A percentile compares a stretch with the other conserved stretches of the same genome.
phyloP scores from a whole-genome alignment of 176 grass and related monocot species.

The Metroxylon sagu region DNA sequence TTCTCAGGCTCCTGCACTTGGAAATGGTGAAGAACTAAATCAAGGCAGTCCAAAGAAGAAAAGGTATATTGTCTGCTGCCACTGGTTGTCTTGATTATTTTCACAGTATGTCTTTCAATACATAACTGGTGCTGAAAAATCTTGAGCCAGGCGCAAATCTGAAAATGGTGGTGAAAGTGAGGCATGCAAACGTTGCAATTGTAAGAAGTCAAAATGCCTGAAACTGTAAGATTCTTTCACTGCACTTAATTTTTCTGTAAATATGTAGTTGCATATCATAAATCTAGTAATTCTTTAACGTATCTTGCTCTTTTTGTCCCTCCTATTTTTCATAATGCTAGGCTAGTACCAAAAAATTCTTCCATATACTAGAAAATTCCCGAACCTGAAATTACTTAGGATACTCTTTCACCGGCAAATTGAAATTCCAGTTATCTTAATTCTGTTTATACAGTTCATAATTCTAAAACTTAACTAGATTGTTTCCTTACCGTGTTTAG shows the following conservation, averaged over 20 bases:
- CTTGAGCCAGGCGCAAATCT: constrained; percentile 53
- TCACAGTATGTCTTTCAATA: neutral
- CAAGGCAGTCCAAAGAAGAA: constrained; percentile 84
- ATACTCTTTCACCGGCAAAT: no score
- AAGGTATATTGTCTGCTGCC: constrained; percentile 34
- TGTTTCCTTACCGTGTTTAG: no score
- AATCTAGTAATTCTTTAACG: no score
- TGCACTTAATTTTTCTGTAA: constrained; percentile 4
- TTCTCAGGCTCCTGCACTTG: constrained; percentile 36
- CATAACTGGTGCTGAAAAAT: constrained; percentile 2
- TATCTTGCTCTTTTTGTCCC: no score
- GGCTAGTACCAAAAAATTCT: no score
- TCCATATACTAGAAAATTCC: no score
- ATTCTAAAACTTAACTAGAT: no score
- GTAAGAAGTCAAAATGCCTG: constrained; percentile 99
- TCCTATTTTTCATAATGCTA: no score
- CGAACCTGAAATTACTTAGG: no score
- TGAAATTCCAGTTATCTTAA: no score
- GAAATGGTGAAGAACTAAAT: constrained; percentile 41
- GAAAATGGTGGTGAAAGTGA: constrained; percentile 69
- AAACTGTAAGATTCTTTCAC: constrained; percentile 55
- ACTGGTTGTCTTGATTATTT: neutral
- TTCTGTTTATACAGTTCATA: no score
- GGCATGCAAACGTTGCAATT: constrained; percentile 93
- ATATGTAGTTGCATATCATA: no score